Percentiles rank a stretch among this genome's conserved stretches.
phyloP scores from a whole-genome alignment of 306 rosid genomes.

The Medicago arabica region DNA sequence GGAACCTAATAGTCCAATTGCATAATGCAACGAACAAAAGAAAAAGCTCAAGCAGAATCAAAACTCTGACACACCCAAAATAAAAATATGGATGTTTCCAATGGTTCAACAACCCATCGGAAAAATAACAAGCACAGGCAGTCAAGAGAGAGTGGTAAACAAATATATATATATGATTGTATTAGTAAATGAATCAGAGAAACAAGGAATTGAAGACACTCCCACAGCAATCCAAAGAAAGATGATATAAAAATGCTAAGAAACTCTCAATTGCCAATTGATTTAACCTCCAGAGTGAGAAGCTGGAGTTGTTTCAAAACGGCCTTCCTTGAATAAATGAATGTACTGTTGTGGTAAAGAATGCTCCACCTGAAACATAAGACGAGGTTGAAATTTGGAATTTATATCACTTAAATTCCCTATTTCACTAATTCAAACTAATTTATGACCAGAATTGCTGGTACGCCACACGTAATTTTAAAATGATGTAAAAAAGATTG shows the following conservation, averaged over 20 bases:
- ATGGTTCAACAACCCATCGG: constrained; percentile 44
- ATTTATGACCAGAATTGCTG: neutral
- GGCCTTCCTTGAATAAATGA: constrained; percentile 76
- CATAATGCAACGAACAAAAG: constrained; percentile 23
- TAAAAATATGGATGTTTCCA: constrained; percentile 43
- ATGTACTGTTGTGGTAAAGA: constrained; percentile 88
- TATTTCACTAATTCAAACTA: neutral
- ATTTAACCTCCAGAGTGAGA: constrained; percentile 96
- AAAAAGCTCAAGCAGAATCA: constrained; percentile 47
- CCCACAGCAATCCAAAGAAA: constrained; percentile 49
- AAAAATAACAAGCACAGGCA: constrained; percentile 43
- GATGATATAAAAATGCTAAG: constrained; percentile 34
- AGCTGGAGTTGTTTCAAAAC: constrained; percentile 84
- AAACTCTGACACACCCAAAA: constrained; percentile 32
- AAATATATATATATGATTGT: constrained; percentile 37
- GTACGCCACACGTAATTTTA: neutral
- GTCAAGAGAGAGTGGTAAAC: constrained; percentile 37
- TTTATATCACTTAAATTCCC: constrained; percentile 16
- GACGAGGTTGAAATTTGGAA: constrained; percentile 28
- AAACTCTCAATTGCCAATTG: constrained; percentile 43
- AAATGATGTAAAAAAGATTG: constrained; percentile 9
- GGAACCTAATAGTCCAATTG: constrained; percentile 7
- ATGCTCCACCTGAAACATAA: constrained; percentile 81
- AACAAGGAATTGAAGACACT: constrained; percentile 49
- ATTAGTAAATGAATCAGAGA: constrained; percentile 52